Evolutionary conservation across 2,329 filamentous ascomycete species (phyloP), one percentile per base, ranked within the genome.

Genomic region (Scolecobasidium constrictum): DNA sequence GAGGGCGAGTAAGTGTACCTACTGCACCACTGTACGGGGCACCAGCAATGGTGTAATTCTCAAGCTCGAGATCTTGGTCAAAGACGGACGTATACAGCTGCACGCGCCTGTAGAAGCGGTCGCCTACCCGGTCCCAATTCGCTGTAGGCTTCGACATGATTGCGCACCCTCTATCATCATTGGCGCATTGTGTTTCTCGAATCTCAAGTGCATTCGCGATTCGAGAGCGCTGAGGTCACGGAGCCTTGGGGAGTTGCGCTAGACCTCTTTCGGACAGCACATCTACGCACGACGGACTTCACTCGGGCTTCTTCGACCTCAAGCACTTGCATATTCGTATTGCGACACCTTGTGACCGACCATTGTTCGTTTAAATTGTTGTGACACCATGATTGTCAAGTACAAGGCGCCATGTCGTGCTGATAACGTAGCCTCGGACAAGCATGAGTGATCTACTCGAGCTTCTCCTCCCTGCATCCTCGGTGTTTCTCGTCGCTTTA

Each of bases 31-130:
- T 87, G 63, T 92, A 95, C 18, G 87, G 87, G 60, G 92, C 93
- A 57, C 88, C 92, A 45, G 82, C 81, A 56, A 95, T 81, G 55
- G 90, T 74, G 67, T 93, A 94, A 68, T 92, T 93, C 69, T 95
- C 88, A 52, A 98, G 76, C 66, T 98, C 88, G 48, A 95, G 72
- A 59, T 94, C 87, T 58, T 84, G 77, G 64, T 94, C 87, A 62
- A 96, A 98, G 50, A 96, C 77, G 51, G 81, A 83, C 47, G 87
- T 88, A 70, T 96, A 98, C 47, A 94, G 77, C 63, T 90, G 84
- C 45, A 85, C 81, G 69, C 94, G 95, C 61, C 90, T 85, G 68
- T 96, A 98, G 72, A 93, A 96, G 56, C 78, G 82, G 64, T 93
- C 84, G 58, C 86, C 92, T 51, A 96, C 78, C 63, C 78, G 83